Evolutionary conservation across 2,329 filamentous ascomycete genomes (phyloP).

Genomic region (Diplodia intermedia): DNA sequence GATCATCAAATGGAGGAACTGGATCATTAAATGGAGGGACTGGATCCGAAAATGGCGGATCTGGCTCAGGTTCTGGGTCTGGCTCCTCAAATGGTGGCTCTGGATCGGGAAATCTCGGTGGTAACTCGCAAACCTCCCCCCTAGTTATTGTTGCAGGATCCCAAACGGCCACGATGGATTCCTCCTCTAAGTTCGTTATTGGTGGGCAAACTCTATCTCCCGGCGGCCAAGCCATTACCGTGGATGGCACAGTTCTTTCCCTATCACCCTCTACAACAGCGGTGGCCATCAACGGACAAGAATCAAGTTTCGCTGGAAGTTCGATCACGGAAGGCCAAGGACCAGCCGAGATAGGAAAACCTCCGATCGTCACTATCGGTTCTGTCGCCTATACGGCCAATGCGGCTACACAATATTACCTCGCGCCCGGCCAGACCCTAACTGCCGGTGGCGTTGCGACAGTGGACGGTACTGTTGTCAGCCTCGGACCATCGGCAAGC

Average conservation of each 20-base stretch:
- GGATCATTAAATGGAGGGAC: conserved; percentile 33
- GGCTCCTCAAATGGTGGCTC: not conserved
- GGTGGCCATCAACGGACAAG: conserved; percentile 45
- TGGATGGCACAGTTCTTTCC: conserved; percentile 47
- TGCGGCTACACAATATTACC: conserved; percentile 55
- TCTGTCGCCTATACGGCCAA: conserved; percentile 51
- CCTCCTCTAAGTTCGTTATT: conserved; percentile 45
- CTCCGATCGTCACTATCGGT: conserved; percentile 51
- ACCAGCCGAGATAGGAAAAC: conserved; percentile 10
- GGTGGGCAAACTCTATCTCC: conserved; percentile 46
- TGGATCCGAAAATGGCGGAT: not conserved
- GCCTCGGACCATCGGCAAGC: conserved; percentile 49
- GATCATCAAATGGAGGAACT: conserved; percentile 27
- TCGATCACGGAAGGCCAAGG: conserved; percentile 35
- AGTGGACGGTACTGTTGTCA: conserved; percentile 49
- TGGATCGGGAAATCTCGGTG: conserved; percentile 1
- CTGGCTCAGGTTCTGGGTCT: conserved; percentile 36
- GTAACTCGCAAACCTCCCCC: not conserved
- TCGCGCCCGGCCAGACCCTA: conserved; percentile 49
- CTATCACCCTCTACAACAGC: conserved; percentile 47
- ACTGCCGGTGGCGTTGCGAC: conserved; percentile 50
- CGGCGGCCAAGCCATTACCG: conserved; percentile 45
- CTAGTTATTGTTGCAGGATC: conserved; percentile 37
- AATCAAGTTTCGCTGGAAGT: conserved; percentile 35
- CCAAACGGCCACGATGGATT: conserved; percentile 42